Conservation (phyloP, 2,329 filamentous ascomycete genomes). For the Myriangium duriaei region DNA sequence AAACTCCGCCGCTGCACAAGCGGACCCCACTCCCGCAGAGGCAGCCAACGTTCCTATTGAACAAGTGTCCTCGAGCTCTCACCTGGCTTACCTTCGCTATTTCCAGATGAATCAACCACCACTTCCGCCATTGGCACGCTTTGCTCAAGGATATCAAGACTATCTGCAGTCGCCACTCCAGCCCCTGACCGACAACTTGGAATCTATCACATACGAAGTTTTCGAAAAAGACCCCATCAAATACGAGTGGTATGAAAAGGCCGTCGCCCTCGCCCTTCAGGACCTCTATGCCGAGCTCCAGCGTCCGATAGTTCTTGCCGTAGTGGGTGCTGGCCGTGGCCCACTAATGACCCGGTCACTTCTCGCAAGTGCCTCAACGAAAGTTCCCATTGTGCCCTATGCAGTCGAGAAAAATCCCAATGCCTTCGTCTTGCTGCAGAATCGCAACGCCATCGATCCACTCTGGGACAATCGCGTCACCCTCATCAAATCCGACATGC, state of each 20-base stretch:
- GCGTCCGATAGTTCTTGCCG: constrained; percentile 69
- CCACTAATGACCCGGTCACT: constrained; percentile 82
- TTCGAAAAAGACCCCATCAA: constrained; percentile 98
- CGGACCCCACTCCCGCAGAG: constrained; percentile 55
- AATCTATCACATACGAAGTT: constrained; percentile 94
- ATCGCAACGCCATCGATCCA: constrained; percentile 59
- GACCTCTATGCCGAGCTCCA: constrained; percentile 72
- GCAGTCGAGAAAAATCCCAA: constrained; percentile 98
- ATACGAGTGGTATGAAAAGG: constrained; percentile 87
- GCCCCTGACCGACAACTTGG: constrained; percentile 87
- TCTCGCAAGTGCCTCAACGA: constrained; percentile 62
- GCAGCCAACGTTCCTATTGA: constrained; percentile 32
- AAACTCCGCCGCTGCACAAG: constrained; percentile 1
- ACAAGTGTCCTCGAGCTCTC: constrained; percentile 42
- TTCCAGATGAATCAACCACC: constrained; percentile 71
- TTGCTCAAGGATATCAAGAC: constrained; percentile 69
- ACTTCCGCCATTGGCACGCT: constrained; percentile 49
- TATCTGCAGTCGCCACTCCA: constrained; percentile 93
- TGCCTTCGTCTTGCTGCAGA: constrained; percentile 81
- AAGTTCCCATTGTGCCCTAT: constrained; percentile 73
- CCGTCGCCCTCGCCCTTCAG: constrained; percentile 64
- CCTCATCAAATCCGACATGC: constrained; percentile 93
- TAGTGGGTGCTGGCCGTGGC: constrained; percentile 85
- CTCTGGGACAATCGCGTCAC: constrained; percentile 70
- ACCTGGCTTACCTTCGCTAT: constrained; percentile 73